Percentiles rank a stretch among this genome's conserved stretches.
Conservation (phyloP, 495 filamentous ascomycete genomes). For the Aspergillus bertholletiae region DNA sequence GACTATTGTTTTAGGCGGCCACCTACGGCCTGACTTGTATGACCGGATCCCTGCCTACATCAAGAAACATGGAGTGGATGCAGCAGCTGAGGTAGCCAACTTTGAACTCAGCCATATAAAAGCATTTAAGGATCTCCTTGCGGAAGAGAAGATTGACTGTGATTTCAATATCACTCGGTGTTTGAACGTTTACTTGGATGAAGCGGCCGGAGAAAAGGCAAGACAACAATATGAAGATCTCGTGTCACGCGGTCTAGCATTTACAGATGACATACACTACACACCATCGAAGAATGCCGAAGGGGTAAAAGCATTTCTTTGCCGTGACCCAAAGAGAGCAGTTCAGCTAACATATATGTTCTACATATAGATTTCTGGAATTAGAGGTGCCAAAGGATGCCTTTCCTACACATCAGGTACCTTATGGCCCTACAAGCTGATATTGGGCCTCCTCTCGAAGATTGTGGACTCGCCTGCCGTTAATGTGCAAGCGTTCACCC, state of each 20-base stretch:
- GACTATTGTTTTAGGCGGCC: slow-evolving; percentile 24
- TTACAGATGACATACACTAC: slow-evolving; percentile 30
- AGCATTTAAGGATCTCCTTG: slow-evolving; percentile 26
- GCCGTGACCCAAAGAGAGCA: background rate
- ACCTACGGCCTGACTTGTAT: slow-evolving; percentile 35
- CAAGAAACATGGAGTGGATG: slow-evolving; percentile 25
- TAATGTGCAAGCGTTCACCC: slow-evolving; percentile 61
- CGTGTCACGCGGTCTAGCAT: slow-evolving; percentile 14
- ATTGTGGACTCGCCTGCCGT: slow-evolving; percentile 45
- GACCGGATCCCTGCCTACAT: slow-evolving; percentile 24
- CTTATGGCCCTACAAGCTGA: slow-evolving; percentile 63
- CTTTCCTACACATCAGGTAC: slow-evolving; percentile 51
- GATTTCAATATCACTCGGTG: slow-evolving; percentile 37
- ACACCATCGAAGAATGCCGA: slow-evolving; percentile 21
- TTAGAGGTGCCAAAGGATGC: slow-evolving; percentile 31
- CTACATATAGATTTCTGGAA: slow-evolving; percentile 22
- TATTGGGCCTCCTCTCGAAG: slow-evolving; percentile 54
- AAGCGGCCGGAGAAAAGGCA: slow-evolving; percentile 20
- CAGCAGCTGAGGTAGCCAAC: slow-evolving; percentile 25
- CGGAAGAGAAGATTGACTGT: slow-evolving; percentile 37
- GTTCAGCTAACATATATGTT: background rate
- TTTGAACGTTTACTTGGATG: slow-evolving; percentile 31
- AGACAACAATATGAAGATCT: slow-evolving; percentile 26
- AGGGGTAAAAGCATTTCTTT: slow-evolving; percentile 14
- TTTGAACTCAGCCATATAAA: slow-evolving; percentile 31